These are phyloP conservation scores for Bryum argenteum DNA, from an alignment of 225 moss, liverwort and hornwort genomes.

Conservation along the genomic window DNA sequence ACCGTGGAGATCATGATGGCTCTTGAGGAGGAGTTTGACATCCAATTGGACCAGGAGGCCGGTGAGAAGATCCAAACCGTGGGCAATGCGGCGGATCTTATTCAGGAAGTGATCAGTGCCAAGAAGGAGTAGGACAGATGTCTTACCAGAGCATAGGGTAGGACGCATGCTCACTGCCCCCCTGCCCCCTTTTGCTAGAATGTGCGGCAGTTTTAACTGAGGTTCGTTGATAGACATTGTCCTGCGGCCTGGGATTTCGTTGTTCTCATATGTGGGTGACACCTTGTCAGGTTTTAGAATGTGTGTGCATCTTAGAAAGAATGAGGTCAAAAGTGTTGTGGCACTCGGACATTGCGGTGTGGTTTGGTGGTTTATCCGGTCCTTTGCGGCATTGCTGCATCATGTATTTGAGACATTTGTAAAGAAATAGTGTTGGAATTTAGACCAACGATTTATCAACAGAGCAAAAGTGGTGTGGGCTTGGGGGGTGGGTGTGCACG, in stretches of 20 bases:
- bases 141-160: not conserved
- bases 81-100: slow-evolving; percentile 51
- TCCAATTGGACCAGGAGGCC: slow-evolving; percentile 47
- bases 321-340: slow-evolving; percentile 11
- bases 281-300: slow-evolving; percentile 2
- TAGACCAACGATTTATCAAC: slow-evolving; percentile 6
- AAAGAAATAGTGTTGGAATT: slow-evolving; percentile 33
- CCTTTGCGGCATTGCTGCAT: not conserved
- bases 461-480: too few species aligned
- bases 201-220: too few species aligned
- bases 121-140: not conserved
- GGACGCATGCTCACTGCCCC: not conserved
- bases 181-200: not conserved
- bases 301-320: slow-evolving; percentile 19
- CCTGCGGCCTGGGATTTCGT: not conserved
- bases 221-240: too few species aligned
- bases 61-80: slow-evolving; percentile 55
- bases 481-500: too few species aligned
- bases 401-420: slow-evolving; percentile 37
- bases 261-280: not conserved
- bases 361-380: too few species aligned
- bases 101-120: slow-evolving; percentile 24
- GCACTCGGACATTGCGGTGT: slow-evolving; percentile 17
- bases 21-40: slow-evolving; percentile 54
- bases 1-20: slow-evolving; percentile 84